Base-by-base conservation (phyloP, 73 alveolate genomes). In the Tetrahymena borealis region DNA sequence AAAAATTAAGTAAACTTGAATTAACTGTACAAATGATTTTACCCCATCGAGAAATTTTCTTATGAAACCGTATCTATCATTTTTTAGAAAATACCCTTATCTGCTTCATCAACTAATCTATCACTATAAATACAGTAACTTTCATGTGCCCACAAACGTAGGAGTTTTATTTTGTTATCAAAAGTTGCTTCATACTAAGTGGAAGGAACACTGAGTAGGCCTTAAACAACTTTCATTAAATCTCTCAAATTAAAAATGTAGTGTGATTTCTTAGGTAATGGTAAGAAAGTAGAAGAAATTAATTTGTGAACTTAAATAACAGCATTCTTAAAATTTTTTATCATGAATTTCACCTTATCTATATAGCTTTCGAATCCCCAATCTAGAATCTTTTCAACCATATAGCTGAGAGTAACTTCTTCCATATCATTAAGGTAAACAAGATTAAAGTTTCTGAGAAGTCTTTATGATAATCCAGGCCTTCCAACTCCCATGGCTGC, bases 91-190 rank as follows among this genome's bases (percentile, higher is more conserved):
- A 94, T 91, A 39, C 93, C 91, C 91, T 95, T 90, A 96, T 98
- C 99, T 91, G 96, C 97, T 35, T 97, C 98, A 95, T 96, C 95
- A 33, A 98, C 95, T 37, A 98, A 96, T 91, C 99, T 94, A 94
- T 98, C 99, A 13, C 97, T 97, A 94, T 94, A 98, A 11, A 98
- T 99, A 91, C 99, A 90, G 39, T 96, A 94, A 96, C 98, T 94
- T 94, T 98, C 99, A 95, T 98, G 99, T 28, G 96, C 96, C 99
- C 99, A 97, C 40, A 98, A 94, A 91, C 96, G 97, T 39, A 91
- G 97, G 94, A 93, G 93, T 60, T 93, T 95, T 94, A 79, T 93
- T 90, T 90, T 91, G 32, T 94, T 96, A 95, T 95, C 94, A 41
- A 95, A 96, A 16, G 95, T 93, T 13, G 95, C 95, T 33, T 93